Conservation (phyloP, 495 filamentous ascomycete species). For the Cercophora sp. region DNA sequence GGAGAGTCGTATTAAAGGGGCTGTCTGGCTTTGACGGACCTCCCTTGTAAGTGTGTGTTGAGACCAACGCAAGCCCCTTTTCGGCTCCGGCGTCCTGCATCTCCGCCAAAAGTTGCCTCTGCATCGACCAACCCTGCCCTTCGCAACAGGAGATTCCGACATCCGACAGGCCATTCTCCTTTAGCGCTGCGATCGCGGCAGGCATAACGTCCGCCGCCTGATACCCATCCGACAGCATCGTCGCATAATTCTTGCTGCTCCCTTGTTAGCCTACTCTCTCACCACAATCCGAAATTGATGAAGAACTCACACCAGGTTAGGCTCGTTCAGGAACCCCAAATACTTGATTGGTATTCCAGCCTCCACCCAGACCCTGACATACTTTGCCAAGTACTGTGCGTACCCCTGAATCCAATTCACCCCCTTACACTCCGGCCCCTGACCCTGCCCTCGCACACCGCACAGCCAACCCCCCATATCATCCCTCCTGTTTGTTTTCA, state of each 20-base stretch:
- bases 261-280: background rate
- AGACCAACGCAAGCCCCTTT: constrained; percentile 38
- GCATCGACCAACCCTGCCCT: constrained; percentile 45
- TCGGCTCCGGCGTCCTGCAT: constrained; percentile 41
- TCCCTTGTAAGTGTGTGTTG: constrained; percentile 47
- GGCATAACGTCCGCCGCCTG: constrained; percentile 47
- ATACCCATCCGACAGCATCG: constrained; percentile 44
- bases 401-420: constrained; percentile 55
- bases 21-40: constrained; percentile 28
- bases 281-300: background rate
- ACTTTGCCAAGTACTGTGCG: constrained; percentile 52
- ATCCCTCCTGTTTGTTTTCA: constrained; percentile 52
- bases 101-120: constrained; percentile 35
- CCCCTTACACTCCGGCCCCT: constrained; percentile 31
- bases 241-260: constrained; percentile 39
- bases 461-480: constrained; percentile 46
- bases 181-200: constrained; percentile 38
- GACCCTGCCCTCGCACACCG: constrained; percentile 40
- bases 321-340: constrained; percentile 58
- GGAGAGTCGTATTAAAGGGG: constrained; percentile 16
- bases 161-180: constrained; percentile 29
- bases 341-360: constrained; percentile 45
- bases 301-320: constrained; percentile 38
- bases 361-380: constrained; percentile 45
- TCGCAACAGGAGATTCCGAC: constrained; percentile 50